Conservation (phyloP, 2,329 filamentous ascomycete species). For the Aspergillus hiratsukae region DNA sequence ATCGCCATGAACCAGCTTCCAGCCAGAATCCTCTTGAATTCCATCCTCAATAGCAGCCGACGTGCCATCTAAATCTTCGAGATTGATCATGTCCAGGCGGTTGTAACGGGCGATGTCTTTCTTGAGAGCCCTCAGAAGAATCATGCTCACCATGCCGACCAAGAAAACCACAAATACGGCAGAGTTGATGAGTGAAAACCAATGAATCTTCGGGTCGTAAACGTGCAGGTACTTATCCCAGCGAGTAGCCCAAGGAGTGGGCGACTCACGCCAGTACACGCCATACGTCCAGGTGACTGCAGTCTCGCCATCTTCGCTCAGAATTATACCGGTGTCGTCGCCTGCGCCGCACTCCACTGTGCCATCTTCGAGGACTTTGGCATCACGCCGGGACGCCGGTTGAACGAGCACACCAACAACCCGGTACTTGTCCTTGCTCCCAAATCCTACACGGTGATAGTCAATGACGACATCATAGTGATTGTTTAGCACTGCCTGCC, state of each 20-base stretch:
- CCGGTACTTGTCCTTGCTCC: conserved; percentile 61
- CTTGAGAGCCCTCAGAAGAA: conserved; percentile 78
- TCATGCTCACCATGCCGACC: conserved; percentile 86
- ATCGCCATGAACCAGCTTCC: conserved; percentile 97
- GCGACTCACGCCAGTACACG: conserved; percentile 79
- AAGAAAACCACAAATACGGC: conserved; percentile 92
- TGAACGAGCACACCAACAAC: conserved; percentile 91
- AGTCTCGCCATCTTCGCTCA: conserved; percentile 61
- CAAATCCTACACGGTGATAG: conserved; percentile 70
- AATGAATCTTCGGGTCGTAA: conserved; percentile 96
- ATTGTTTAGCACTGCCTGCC: conserved; percentile 70
- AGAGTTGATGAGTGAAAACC: conserved; percentile 97
- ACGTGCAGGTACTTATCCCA: conserved; percentile 99
- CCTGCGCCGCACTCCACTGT: conserved; percentile 59
- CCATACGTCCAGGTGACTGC: conserved; percentile 85
- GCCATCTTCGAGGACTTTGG: conserved; percentile 47
- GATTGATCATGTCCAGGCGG: conserved; percentile 80
- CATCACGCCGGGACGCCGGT: conserved; percentile 66
- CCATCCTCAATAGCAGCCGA: conserved; percentile 75
- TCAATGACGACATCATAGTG: conserved; percentile 94
- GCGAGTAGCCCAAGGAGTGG: conserved; percentile 88
- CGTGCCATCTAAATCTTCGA: conserved; percentile 82
- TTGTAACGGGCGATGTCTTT: conserved; percentile 98
- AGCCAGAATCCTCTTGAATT: conserved; percentile 94
- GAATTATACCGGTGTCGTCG: conserved; percentile 53